Percentiles rank a stretch among this genome's conserved stretches.
Evolutionary conservation across 2,329 filamentous ascomycete genomes (phyloP).

Genomic region (Scopulariopsis brevicaulis): DNA sequence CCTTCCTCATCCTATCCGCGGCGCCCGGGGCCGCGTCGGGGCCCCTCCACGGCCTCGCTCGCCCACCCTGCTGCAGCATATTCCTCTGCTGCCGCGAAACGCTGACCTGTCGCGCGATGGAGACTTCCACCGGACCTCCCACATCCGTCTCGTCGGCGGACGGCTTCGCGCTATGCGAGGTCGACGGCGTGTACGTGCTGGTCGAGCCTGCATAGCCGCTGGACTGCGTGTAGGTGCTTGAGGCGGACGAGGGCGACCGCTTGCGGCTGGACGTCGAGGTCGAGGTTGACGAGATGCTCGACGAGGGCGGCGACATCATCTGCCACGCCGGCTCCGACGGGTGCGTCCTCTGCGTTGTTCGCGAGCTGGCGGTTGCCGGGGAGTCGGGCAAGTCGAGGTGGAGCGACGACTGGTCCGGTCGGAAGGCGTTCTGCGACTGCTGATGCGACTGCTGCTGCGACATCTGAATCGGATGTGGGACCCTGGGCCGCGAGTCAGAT

Average conservation of each 20-base stretch:
- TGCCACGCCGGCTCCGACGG: constrained; percentile 33
- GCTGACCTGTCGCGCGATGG: constrained; percentile 58
- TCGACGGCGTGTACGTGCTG: constrained; percentile 12
- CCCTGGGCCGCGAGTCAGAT: not conserved
- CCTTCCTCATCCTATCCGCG: not conserved
- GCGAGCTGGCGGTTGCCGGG: constrained; percentile 10
- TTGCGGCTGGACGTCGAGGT: constrained; percentile 16
- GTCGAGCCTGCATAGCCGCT: constrained; percentile 16
- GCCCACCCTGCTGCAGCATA: constrained; percentile 28
- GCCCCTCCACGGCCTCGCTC: constrained; percentile 2
- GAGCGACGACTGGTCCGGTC: constrained; percentile 20
- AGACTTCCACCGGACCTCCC: constrained; percentile 48
- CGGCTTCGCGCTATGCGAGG: constrained; percentile 16
- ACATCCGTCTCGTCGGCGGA: constrained; percentile 27
- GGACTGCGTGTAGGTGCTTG: constrained; percentile 17
- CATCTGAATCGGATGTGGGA: constrained; percentile 3
- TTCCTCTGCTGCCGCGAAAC: constrained; percentile 50
- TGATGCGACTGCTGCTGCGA: not conserved
- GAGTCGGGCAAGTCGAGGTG: constrained; percentile 28
- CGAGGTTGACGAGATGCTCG: constrained; percentile 11
- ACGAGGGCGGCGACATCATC: constrained; percentile 27
- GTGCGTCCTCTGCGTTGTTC: constrained; percentile 18
- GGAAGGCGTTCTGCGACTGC: constrained; percentile 14
- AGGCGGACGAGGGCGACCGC: constrained; percentile 15
- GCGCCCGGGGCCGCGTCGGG: not conserved